Base-by-base conservation (phyloP, 2,329 filamentous ascomycete genomes). In the Diaporthe sp. region DNA sequence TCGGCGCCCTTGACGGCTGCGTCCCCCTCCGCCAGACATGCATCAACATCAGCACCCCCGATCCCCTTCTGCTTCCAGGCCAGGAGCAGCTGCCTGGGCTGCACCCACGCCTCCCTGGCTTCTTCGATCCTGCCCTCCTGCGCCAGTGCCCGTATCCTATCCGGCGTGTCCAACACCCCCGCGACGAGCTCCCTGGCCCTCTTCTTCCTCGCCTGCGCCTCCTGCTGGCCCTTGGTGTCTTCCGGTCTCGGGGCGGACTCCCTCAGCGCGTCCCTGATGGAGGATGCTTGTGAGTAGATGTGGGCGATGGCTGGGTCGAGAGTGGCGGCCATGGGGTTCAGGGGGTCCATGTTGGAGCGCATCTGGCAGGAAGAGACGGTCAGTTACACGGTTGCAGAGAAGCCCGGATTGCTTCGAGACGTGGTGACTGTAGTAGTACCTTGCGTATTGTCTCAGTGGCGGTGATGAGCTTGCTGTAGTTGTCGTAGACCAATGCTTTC, bases 401-500 rank as follows among this genome's bases (percentile, higher is more conserved):
- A 10, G n/a, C 22, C 31, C 7, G 31, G 15, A 17, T n/a, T 12
- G 8, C 28, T 19, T 22, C 44, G 3, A 31, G 55, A 55, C 12
- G 28, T n/a, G 37, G 67, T 34, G 13, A 17, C 17, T 51, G 7
- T 77, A 83, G 31, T 79, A 91, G 31, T 79, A 91, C 91, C 86
- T 94, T 95, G 68, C 94, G 91, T 81, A 99, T 99, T 4, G 96
- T 98, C 84, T 98, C 96, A 15, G 97, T 98, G 1, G 97, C 97
- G n/a, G 93, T 91, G 79, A 99, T 98, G 79, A 99, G 86, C 85
- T 98, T 98, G 79, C 94, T 97, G 84, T 98, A 99, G 83, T 99
- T 99, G 83, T 99, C 96, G 84, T 99, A 99, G 6, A 99, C 97
- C 77, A 99, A 86, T 2, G 96, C 96, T 86, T 99, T 99, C 84